These are phyloP conservation scores for Geopyxis carbonaria DNA, from an alignment of 495 filamentous ascomycete species.

Conservation along the genomic window DNA sequence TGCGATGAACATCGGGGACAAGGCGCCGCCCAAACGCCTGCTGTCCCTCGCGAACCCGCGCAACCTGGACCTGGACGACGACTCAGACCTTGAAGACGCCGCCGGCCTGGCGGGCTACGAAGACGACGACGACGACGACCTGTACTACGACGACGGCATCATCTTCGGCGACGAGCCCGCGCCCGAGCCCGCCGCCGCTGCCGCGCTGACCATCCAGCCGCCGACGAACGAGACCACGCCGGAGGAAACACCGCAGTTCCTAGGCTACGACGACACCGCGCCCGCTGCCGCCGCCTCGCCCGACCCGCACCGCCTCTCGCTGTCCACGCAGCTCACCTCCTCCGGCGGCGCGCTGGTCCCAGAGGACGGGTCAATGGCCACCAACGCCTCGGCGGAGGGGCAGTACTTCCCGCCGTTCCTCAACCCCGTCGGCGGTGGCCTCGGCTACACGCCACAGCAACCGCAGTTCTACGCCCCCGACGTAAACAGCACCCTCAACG, in stretches of 20 bases:
- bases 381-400: background rate
- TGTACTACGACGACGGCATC: conserved; percentile 70
- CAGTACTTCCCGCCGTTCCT: conserved; percentile 21
- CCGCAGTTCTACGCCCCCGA: conserved; percentile 23
- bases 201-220: conserved; percentile 1
- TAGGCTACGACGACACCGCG: conserved; percentile 5
- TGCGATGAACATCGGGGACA: background rate
- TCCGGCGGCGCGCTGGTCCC: conserved; percentile 13
- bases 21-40: background rate
- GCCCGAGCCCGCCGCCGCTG: background rate
- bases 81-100: conserved; percentile 14
- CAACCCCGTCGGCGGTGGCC: conserved; percentile 24
- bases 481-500: conserved; percentile 19
- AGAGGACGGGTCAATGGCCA: conserved; percentile 12
- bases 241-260: background rate
- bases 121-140: conserved; percentile 43
- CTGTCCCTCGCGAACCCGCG: conserved; percentile 16
- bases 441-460: conserved; percentile 20
- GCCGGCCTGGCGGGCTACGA: conserved; percentile 17
- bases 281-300: conserved; percentile 6
- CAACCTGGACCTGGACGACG: conserved; percentile 13
- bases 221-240: conserved; percentile 7
- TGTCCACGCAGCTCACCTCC: conserved; percentile 15
- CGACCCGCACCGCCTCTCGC: conserved; percentile 10
- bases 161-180: conserved; percentile 26